Base-by-base conservation (phyloP, 2,329 filamentous ascomycete species). In the Davidsoniella neocaledoniae region DNA sequence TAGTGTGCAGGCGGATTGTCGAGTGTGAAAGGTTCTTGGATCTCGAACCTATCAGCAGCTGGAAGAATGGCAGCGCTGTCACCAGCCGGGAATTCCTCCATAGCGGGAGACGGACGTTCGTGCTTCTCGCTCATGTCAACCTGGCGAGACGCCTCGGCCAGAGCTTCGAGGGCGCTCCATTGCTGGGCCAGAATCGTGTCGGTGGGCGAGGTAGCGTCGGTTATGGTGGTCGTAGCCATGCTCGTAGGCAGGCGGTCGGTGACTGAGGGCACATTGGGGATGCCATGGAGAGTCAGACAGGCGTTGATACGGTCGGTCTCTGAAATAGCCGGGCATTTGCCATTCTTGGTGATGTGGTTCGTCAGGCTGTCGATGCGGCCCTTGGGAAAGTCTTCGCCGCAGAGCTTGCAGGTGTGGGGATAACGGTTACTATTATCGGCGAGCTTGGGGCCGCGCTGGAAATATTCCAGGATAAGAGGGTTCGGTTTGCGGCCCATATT, bases 401-500 rank as follows among this genome's bases (percentile, higher is more conserved):
- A 94, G 56, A 79, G 74, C 64, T 84, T 90, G 75, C 87, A 94
- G 10, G 84, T 91, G 61, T 94, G 86, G 58, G 86, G 81, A 61
- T 95, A 95, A 52, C 88, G 79, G 64, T 94, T 94, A 68, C 85
- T 91, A 56, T 84, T 82, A 66, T 94, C 86, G 61, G 82, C 79
- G 58, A 94, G 74, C 67, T 94, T 94, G 38, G 78, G 76, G 8
- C 88, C 88, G 57, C 87, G 78, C 63, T 85, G 78, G 64, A 94
- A 95, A 70, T 86, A 91, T 66, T 90, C 79, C 63, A 85, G 74
- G 63, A 94, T 88, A 57, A 94, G 72, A 58, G 79, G 78, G 65
- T 91, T 90, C 56, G 85, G 86, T 66, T 82, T 81, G 61, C 86
- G 77, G 62, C 86, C 86, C 86, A 90, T 90, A 58, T 61, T 44